Percentiles rank a stretch among this genome's conserved stretches.
These are phyloP conservation scores for Prunus armeniaca DNA, from an alignment of 306 rosid species.

Conservation along the genomic window DNA sequence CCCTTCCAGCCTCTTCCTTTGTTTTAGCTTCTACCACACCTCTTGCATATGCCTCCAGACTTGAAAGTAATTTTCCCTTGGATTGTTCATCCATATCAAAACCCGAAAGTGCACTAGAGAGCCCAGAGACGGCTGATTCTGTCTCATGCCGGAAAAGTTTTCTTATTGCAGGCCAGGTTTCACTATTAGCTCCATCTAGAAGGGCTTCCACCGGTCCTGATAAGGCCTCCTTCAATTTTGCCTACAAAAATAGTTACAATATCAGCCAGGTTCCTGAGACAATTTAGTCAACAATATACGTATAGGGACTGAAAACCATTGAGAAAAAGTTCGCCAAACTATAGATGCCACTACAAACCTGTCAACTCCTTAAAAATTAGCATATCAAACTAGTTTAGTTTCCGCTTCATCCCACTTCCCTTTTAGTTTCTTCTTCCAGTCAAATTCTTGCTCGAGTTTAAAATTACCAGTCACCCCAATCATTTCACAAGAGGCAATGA, in stretches of 20 bases:
- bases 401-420: not conserved
- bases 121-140: constrained; percentile 63
- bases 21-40: constrained; percentile 83
- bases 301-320: constrained; percentile 6
- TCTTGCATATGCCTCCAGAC: constrained; percentile 61
- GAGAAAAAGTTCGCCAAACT: constrained; percentile 5
- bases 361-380: not conserved
- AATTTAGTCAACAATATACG: constrained; percentile 16
- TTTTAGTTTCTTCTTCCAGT: not conserved
- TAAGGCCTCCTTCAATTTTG: constrained; percentile 68
- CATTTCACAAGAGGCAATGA: constrained; percentile 14
- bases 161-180: constrained; percentile 89
- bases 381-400: too few species aligned
- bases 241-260: constrained; percentile 48
- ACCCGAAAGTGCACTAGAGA: constrained; percentile 65
- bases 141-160: constrained; percentile 75
- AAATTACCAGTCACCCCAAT: not conserved
- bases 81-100: constrained; percentile 73
- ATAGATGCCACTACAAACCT: not conserved
- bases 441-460: not conserved
- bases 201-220: constrained; percentile 86
- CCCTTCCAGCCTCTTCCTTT: constrained; percentile 96
- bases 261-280: constrained; percentile 31
- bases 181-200: constrained; percentile 81
- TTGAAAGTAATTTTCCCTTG: constrained; percentile 44